Evolutionary conservation across 2,329 filamentous ascomycete species (phyloP), one percentile per base, ranked within the genome.

Genomic region (Ophiostoma fasciatum): DNA sequence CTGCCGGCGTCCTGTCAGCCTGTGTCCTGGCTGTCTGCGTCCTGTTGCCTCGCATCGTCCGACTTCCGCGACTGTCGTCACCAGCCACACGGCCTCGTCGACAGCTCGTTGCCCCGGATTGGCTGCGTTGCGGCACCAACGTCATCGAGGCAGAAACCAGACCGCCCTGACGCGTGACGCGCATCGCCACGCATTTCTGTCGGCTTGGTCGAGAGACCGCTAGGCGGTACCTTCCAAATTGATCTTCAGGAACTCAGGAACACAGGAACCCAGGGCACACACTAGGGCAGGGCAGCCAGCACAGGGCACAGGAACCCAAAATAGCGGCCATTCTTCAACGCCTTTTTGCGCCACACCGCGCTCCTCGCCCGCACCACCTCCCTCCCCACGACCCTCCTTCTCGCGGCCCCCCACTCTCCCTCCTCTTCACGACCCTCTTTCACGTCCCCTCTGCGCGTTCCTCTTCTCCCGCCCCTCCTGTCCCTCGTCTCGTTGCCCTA

Each of bases 171-270:
- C 36, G 36, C 36, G 36, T 38, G 26, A 38, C 27, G 21, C 21
- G n/a, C 18, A 30, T 33, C 19, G 33, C 30, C 19, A 19, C 15
- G 27, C 36, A 38, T 38, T 38, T 33, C 27, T 33, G 26, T 11
- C 30, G 26, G 23, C 36, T n/a, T n/a, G n/a, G n/a, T n/a, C n/a
- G n/a, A n/a, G n/a, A n/a, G n/a, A n/a, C n/a, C n/a, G n/a, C n/a
- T n/a, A n/a, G n/a, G n/a, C n/a, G n/a, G 31, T 26, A 21, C 36
- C 29, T 38, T 29, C 21, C n/a, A 33, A 38, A 38, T 38, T 33
- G 20, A 33, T 38, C 31, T 33, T n/a, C 31, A 25, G 31, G 23
- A 28, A 30, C 28, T 22, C 30, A 19, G 12, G 28, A 26, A 27
- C 30, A 21, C 17, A 8, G 19, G 19, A 12, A 37, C 26, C 29